These are phyloP conservation scores for Trichopus zeylanicus DNA, from an alignment of 116 monocot genomes.

Conservation along the genomic window DNA sequence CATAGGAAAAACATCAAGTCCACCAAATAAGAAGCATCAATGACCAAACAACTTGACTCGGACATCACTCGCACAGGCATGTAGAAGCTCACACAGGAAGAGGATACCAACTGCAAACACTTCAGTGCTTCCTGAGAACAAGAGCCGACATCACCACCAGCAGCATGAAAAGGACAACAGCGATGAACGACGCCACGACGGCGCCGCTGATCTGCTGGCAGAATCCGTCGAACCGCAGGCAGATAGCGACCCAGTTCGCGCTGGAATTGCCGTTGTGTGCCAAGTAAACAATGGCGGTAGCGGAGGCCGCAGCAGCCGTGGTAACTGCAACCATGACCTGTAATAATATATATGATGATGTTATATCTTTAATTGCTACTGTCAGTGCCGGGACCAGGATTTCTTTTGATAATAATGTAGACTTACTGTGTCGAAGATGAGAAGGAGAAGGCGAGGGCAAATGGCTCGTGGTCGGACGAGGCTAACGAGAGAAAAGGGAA, in stretches of 20 bases:
- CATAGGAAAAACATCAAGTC: too few relatives aligned
- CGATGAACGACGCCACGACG: slow-evolving; percentile 24
- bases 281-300: slow-evolving; percentile 48
- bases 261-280: slow-evolving; percentile 46
- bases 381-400: not conserved
- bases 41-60: too few relatives aligned
- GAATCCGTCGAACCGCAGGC: slow-evolving; percentile 48
- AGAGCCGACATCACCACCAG: slow-evolving; percentile 23
- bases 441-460: slow-evolving; percentile 47
- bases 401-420: not conserved
- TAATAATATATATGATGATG: not conserved
- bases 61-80: too few relatives aligned
- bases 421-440: slow-evolving; percentile 64
- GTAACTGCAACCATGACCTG: slow-evolving; percentile 38
- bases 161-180: slow-evolving; percentile 17
- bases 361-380: too few relatives aligned
- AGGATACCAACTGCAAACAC: too few relatives aligned
- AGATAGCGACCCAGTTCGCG: slow-evolving; percentile 65
- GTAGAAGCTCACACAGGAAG: too few relatives aligned
- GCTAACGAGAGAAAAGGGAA: slow-evolving; percentile 46
- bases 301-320: slow-evolving; percentile 37
- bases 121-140: slow-evolving; percentile 11
- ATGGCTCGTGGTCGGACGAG: slow-evolving; percentile 31
- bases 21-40: too few relatives aligned
- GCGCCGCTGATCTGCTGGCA: slow-evolving; percentile 45